Evolutionary conservation across 768 basidiomycete species (phyloP).

Genomic region (Collybia sp.): DNA sequence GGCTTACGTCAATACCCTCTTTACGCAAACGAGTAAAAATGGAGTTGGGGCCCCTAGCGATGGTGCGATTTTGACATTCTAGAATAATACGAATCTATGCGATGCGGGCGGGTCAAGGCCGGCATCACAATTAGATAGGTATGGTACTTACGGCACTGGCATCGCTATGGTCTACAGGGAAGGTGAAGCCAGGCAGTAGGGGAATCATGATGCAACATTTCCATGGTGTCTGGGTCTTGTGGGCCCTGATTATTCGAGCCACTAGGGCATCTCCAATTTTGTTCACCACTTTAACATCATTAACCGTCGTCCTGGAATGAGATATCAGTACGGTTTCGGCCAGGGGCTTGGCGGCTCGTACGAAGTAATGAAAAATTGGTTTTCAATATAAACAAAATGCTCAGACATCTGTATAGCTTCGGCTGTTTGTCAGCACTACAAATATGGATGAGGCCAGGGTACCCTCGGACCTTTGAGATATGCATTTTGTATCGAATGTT

Average conservation of each 20-base stretch:
- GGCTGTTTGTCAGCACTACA: background rate
- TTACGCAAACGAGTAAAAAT: constrained; percentile 84
- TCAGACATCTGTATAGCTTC: constrained; percentile 89
- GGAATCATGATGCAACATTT: constrained; percentile 92
- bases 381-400: constrained; percentile 98
- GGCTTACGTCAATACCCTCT: constrained; percentile 81
- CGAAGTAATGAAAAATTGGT: constrained; percentile 91
- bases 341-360: constrained; percentile 28
- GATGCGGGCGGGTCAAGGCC: background rate
- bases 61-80: constrained; percentile 90
- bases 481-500: constrained; percentile 93
- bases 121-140: background rate
- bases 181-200: constrained; percentile 88
- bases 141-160: constrained; percentile 73
- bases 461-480: constrained; percentile 72
- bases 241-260: constrained; percentile 83
- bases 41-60: constrained; percentile 84
- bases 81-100: constrained; percentile 85
- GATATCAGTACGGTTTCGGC: constrained; percentile 1
- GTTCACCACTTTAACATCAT: constrained; percentile 86
- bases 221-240: constrained; percentile 79
- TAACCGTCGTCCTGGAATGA: constrained; percentile 64
- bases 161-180: constrained; percentile 88
- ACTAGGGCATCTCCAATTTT: constrained; percentile 93
- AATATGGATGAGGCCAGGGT: too few relatives aligned